A percentile compares a stretch with the other conserved stretches of the same genome.
Evolutionary conservation across 169 alveolate species (phyloP).

Genomic region (Cryptosporidium tyzzeri): DNA sequence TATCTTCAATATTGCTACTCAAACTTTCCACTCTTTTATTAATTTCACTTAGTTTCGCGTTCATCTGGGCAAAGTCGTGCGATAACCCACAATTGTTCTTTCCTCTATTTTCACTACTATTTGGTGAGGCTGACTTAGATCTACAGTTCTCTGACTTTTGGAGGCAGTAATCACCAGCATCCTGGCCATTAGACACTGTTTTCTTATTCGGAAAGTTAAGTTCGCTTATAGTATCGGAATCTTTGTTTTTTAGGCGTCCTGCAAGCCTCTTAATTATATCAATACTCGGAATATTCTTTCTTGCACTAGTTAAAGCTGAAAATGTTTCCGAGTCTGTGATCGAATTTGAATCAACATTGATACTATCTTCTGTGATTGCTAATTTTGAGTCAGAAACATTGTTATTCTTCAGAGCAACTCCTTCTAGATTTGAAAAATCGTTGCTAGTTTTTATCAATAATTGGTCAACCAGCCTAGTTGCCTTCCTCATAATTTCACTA

Average conservation of each 20-base stretch:
- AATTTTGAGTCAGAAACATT: background rate
- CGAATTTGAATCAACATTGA: conserved; percentile 21
- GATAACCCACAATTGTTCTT: background rate
- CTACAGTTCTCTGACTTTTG: conserved; percentile 1
- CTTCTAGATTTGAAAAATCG: conserved; percentile 21
- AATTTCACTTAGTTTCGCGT: conserved; percentile 33
- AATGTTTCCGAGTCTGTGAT: conserved; percentile 54
- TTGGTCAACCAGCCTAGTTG: conserved; percentile 58
- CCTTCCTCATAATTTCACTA: conserved; percentile 71
- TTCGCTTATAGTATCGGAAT: conserved; percentile 63
- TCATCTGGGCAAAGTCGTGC: conserved; percentile 33
- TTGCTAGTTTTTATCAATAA: conserved; percentile 18
- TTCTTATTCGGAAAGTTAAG: conserved; percentile 31
- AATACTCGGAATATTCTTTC: conserved; percentile 45
- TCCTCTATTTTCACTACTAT: background rate
- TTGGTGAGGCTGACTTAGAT: conserved; percentile 43
- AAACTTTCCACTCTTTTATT: conserved; percentile 61
- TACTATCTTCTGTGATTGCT: background rate
- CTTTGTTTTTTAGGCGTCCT: conserved; percentile 52
- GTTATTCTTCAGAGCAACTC: background rate
- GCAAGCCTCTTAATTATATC: conserved; percentile 66
- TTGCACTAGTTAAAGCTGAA: conserved; percentile 40
- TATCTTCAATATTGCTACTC: conserved; percentile 65
- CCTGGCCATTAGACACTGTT: background rate
- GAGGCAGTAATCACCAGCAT: conserved; percentile 2